Evolutionary conservation across 257 asterid species (phyloP), one percentile per base, ranked within the genome.

Genomic region (Ballota nigra): DNA sequence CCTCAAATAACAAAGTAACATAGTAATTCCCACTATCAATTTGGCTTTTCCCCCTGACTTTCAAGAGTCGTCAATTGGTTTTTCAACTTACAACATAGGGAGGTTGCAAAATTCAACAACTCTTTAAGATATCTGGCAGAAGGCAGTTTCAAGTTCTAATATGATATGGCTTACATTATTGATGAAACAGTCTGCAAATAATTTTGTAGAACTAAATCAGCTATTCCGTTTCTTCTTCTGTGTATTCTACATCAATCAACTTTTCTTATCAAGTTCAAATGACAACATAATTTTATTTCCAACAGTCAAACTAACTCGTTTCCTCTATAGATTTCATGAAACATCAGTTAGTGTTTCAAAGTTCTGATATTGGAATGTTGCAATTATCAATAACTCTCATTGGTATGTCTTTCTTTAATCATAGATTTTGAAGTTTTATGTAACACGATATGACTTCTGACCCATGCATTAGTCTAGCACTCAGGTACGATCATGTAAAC

Each of bases 401-500:
- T 8, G 49, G 13, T 9, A 52, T 36, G 36, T 36, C 59, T 38
- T 52, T 15, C 57, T 5, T 63, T 51, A 26, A 13, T 23, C 1
- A 9, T 20, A 67, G 47, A 66, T 61, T 63, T 66, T 26, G 38
- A 47, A 38, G 31, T 47, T 22, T 18, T 18, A 16, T 47, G 13
- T n/a, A 71, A 53, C 11, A 5, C 60, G 40, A 53, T 40, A 40
- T 67, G 26, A 55, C 45, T 22, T 34, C 29, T 23, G 18, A 19
- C 63, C 52, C 29, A 34, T 67, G 71, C 72, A 41, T 15, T 49
- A 28, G 28, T 49, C 49, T 36, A 15, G 47, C 75, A 38, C 28
- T 26, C 45, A 34, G 8, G 34, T 60, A 26, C 34, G 22, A 33
- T 41, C 24, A 38, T 53, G 61, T 20, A 15, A 62, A 75, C 13